Evolutionary conservation across 192 early-diverging fungal genomes (phyloP).

Genomic region (Mortierella claussenii): DNA sequence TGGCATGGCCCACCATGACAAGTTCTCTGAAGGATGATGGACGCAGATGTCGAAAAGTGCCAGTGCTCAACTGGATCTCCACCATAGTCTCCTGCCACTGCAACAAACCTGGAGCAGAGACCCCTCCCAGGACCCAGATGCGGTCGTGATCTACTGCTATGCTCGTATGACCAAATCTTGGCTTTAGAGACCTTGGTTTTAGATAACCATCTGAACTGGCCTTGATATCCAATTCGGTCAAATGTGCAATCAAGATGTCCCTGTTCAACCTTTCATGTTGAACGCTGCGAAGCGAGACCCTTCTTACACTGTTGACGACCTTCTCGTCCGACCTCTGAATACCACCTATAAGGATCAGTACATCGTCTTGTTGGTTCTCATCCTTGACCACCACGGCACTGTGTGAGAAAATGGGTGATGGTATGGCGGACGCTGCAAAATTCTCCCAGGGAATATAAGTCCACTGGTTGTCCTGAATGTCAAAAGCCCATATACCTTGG

Average conservation of each 20-base stretch:
- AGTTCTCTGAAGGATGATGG: conserved; percentile 34
- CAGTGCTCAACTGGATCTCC: conserved; percentile 19
- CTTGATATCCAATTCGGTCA: conserved; percentile 5
- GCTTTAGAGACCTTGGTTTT: not conserved
- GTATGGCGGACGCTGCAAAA: not conserved
- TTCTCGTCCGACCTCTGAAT: conserved; percentile 26
- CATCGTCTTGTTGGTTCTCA: conserved; percentile 1
- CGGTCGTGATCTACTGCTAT: conserved; percentile 15
- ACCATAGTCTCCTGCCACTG: conserved; percentile 47
- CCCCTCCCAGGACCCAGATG: conserved; percentile 43
- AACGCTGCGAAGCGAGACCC: conserved; percentile 7
- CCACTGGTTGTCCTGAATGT: conserved; percentile 37
- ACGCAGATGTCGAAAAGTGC: conserved; percentile 14
- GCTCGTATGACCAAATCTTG: conserved; percentile 44
- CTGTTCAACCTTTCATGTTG: conserved; percentile 7
- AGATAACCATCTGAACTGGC: not conserved
- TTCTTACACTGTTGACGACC: conserved; percentile 20
- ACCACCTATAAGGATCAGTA: conserved; percentile 33
- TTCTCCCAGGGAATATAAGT: conserved; percentile 14
- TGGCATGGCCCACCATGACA: conserved; percentile 48
- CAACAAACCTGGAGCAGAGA: conserved; percentile 34
- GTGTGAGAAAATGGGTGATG: conserved; percentile 26
- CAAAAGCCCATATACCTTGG: conserved; percentile 31
- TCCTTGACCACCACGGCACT: conserved; percentile 25
- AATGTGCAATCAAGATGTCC: not conserved